Evolutionary conservation across 2,329 filamentous ascomycete species (phyloP).

Genomic region (Hymenoscyphus scutula): DNA sequence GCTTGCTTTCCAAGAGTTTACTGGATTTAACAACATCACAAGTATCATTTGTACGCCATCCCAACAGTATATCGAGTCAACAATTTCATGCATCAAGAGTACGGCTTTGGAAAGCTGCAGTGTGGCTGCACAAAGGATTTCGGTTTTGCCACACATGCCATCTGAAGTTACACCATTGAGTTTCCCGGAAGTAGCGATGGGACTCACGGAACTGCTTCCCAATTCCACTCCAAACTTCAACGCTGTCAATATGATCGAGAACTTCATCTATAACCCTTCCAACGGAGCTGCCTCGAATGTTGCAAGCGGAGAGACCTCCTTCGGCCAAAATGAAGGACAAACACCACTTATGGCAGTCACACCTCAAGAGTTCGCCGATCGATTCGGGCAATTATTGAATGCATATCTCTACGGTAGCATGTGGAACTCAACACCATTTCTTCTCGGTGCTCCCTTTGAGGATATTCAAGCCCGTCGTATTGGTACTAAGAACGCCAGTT

Average conservation of each 20-base stretch:
- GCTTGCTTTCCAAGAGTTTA: conserved; percentile 25
- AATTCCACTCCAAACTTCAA: conserved; percentile 20
- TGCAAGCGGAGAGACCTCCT: conserved; percentile 15
- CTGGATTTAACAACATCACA: conserved; percentile 18
- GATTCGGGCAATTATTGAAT: conserved; percentile 28
- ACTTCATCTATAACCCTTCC: conserved; percentile 22
- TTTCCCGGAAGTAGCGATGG: conserved; percentile 23
- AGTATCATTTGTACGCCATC: conserved; percentile 23
- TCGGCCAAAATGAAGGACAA: conserved; percentile 13
- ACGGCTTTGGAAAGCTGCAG: conserved; percentile 17
- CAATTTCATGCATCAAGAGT: conserved; percentile 23
- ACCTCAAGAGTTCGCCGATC: conserved; percentile 20
- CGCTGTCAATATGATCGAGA: conserved; percentile 25
- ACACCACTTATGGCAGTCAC: conserved; percentile 16
- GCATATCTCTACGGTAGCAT: conserved; percentile 24
- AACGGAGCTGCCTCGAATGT: conserved; percentile 14
- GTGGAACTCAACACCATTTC: conserved; percentile 25
- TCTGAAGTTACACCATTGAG: conserved; percentile 24
- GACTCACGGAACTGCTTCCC: conserved; percentile 21
- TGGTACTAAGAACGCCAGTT: conserved; percentile 22
- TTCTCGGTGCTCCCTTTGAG: conserved; percentile 19
- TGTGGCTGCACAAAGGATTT: conserved; percentile 27
- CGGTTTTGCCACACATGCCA: conserved; percentile 22
- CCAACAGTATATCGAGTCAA: conserved; percentile 26
- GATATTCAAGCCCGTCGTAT: conserved; percentile 17